These are phyloP conservation scores for Torulaspora maleeae DNA, from an alignment of 805 yeast genomes.

Conservation along the genomic window DNA sequence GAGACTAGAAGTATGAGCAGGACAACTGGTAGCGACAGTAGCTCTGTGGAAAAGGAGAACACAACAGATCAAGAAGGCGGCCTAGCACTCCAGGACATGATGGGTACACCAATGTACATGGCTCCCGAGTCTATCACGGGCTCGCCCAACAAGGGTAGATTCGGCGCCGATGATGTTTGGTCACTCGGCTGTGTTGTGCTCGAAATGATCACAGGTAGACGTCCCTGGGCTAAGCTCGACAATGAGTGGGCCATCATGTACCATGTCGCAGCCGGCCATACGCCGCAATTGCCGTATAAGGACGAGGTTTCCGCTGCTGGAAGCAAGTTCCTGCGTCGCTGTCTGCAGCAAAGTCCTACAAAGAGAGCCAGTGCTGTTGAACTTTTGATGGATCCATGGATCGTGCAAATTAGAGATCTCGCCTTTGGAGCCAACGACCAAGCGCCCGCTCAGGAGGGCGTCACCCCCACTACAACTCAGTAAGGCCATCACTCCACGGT, in stretches of 20 bases:
- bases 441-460: constrained; percentile 3
- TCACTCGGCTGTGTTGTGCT: constrained; percentile 92
- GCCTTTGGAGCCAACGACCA: constrained; percentile 51
- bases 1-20: constrained; percentile 29
- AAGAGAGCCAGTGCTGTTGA: constrained; percentile 82
- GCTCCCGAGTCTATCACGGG: constrained; percentile 96
- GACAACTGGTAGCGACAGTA: constrained; percentile 10
- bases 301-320: constrained; percentile 80
- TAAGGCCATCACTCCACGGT: background rate
- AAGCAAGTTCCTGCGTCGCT: constrained; percentile 59
- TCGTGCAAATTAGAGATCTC: constrained; percentile 59
- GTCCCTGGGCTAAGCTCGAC: constrained; percentile 95
- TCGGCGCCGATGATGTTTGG: constrained; percentile 75
- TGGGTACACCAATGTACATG: constrained; percentile 99
- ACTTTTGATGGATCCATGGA: constrained; percentile 85
- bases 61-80: constrained; percentile 14
- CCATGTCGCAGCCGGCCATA: constrained; percentile 92
- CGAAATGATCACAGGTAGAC: constrained; percentile 93
- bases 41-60: constrained; percentile 35
- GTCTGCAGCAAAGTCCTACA: constrained; percentile 78
- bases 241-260: constrained; percentile 99
- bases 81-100: constrained; percentile 33
- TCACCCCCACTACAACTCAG: background rate
- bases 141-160: constrained; percentile 39
- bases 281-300: constrained; percentile 74